Evolutionary conservation across 306 rosid genomes (phyloP), one percentile per base, ranked within the genome.

Genomic region (Citrullus colocynthis): DNA sequence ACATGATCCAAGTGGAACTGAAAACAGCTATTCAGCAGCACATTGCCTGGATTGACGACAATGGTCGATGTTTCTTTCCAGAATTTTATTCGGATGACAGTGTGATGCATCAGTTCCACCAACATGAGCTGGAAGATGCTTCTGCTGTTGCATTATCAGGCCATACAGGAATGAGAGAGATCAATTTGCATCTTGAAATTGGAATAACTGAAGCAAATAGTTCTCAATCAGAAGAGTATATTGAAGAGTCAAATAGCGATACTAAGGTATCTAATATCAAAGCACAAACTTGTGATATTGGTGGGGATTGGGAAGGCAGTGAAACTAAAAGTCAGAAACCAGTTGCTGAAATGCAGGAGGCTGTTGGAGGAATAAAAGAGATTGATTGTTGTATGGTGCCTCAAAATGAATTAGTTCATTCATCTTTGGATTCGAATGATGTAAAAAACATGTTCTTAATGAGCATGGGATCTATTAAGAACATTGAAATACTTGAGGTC

Each of bases 1-100:
- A 51, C 62, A 83, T 80, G 86, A 52, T 83, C 24, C 81, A 63
- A 51, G 30, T 76, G 72, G 86, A 83, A 21, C 20, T 80, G 34
- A 34, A 77, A 71, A 83, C 79, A 6, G 83, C 76, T 32, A 32
- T 54, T n/a, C 59, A 49, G 44, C 62, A 80, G 51, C 62, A 56
- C 49, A 61, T 83, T 76, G 86, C 83, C 52, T 83, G 86, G 86
- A 76, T 80, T 60, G 83, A 83, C 71, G 86, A 83, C 58, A 76
- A 64, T 28, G 83, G 81, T 57, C 32, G 36, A 10, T 80, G 83
- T 54, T 83, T 83, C 81, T 80, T 83, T 61, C 83, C 83, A 13
- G 81, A 76, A 80, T 16, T 76, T 39, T 56, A 59, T 51, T 49
- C 75, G 6, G 77, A 37, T 70, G 77, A 59, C 21, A 17, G 34